Conservation (phyloP, 2,329 filamentous ascomycete species). For the Claviceps africana region DNA sequence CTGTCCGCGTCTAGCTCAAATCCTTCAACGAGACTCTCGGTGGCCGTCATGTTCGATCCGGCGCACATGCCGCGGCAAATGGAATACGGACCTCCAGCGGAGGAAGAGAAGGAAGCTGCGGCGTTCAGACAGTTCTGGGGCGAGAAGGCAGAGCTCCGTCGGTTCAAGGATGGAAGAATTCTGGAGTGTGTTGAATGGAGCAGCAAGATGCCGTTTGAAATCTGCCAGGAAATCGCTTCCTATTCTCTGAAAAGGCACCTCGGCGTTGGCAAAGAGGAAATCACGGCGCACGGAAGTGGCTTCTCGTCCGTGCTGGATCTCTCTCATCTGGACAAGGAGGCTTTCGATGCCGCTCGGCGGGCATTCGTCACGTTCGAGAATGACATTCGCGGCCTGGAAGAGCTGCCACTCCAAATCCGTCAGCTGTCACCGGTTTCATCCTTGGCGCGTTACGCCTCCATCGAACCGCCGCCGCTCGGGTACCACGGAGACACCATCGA, state of each 20-base stretch:
- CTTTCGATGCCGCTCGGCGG: constrained; percentile 56
- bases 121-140: constrained; percentile 90
- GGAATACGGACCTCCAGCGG: constrained; percentile 76
- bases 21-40: constrained; percentile 29
- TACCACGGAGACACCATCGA: constrained; percentile 28
- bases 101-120: constrained; percentile 69
- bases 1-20: constrained; percentile 11
- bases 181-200: constrained; percentile 84
- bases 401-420: constrained; percentile 74
- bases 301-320: constrained; percentile 35
- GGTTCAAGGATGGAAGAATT: constrained; percentile 92
- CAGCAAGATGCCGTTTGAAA: constrained; percentile 44
- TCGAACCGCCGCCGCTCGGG: constrained; percentile 27
- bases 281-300: constrained; percentile 36
- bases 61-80: constrained; percentile 60
- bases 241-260: constrained; percentile 62
- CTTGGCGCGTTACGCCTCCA: constrained; percentile 59
- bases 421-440: constrained; percentile 63
- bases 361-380: constrained; percentile 62
- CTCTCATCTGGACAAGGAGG: constrained; percentile 32
- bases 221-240: constrained; percentile 66
- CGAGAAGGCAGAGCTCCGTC: constrained; percentile 77
- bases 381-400: constrained; percentile 63
- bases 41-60: constrained; percentile 61
- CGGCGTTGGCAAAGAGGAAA: constrained; percentile 38